Evolutionary conservation across 352 stramenopile genomes (phyloP), one percentile per base, ranked within the genome.

Genomic region (Pythium rishiriense): DNA sequence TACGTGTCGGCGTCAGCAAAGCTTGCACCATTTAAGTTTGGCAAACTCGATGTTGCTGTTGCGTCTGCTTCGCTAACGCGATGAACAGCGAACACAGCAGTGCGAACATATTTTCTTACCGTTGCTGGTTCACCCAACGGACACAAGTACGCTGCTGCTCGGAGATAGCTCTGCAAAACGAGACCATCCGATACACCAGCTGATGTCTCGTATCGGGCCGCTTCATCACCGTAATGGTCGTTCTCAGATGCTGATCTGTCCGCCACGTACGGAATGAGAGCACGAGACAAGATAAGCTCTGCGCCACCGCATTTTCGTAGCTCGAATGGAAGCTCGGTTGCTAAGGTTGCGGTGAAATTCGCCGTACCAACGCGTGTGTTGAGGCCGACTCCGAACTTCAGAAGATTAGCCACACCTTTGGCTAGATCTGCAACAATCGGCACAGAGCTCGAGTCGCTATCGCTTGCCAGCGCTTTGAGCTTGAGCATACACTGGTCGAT

Each of bases 291-390:
- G 28, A 94, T 58, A 15, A 78, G 50, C 42, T 91, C 82, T 0
- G 83, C 78, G 5, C 76, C 85, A 6, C 75, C 74, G 52, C 80
- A 85, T 24, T 89, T 87, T 11, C 81, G 81, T 33, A 94, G 59
- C 73, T 94, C 85, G 31, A 85, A 88, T 1, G 83, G 75, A 35
- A 94, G 57, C 24, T 94, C 83, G 0, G 70, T 72, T 11, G 85
- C 80, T 0, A 94, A 66, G 3, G 80, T 83, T n/a, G 77, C 79
- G 19, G 85, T 77, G 64, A 92, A 94, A 63, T 90, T 94, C 28
- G 85, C 85, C 19, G 81, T 80, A 5, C 85, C 85, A 19, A 93
- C 85, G 19, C 83, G 83, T 5, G 85, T 94, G 56, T 94, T 94
- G 28, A 94, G 78, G 12, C 85, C 85, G 0, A 94, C 85, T 11